A percentile compares a stretch with the other conserved stretches of the same genome.
These are phyloP conservation scores for Zygosaccharomyces pseudobailii DNA, from an alignment of 1,139 yeast genomes.

Conservation along the genomic window DNA sequence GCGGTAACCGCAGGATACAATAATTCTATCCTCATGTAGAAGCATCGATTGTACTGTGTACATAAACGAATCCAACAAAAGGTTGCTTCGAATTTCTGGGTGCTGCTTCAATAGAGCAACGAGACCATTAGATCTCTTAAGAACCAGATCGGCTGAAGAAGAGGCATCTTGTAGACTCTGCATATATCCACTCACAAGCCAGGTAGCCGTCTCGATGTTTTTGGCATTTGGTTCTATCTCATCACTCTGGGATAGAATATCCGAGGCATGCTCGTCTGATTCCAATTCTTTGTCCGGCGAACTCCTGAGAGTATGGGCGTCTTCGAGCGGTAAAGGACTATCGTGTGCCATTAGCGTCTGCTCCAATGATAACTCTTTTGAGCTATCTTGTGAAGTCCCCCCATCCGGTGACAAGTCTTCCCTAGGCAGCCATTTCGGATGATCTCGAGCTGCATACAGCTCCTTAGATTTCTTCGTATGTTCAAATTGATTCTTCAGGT, in stretches of 20 bases:
- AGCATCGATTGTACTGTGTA: constrained; percentile 58
- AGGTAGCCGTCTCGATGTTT: constrained; percentile 41
- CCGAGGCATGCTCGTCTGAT: constrained; percentile 1
- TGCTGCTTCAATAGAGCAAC: constrained; percentile 52
- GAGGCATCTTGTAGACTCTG: constrained; percentile 42
- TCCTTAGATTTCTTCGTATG: constrained; percentile 10
- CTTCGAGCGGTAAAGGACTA: constrained; percentile 1
- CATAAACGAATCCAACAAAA: constrained; percentile 59
- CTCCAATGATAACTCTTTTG: constrained; percentile 2
- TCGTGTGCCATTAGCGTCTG: constrained; percentile 2
- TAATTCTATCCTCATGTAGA: constrained; percentile 54
- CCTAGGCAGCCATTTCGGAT: neutral
- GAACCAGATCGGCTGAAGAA: constrained; percentile 45
- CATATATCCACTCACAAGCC: constrained; percentile 46
- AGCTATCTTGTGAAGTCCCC: constrained; percentile 4
- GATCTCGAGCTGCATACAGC: neutral
- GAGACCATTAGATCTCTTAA: constrained; percentile 59
- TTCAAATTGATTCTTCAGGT: constrained; percentile 24
- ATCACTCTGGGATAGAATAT: neutral
- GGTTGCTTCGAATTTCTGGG: constrained; percentile 61
- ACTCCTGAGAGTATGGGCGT: neutral
- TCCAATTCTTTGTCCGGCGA: neutral
- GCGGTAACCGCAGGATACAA: constrained; percentile 71
- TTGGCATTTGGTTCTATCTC: constrained; percentile 8
- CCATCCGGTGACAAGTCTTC: constrained; percentile 3